These are phyloP conservation scores for Rhynchosporium agropyri DNA, from an alignment of 2,329 filamentous ascomycete genomes.

Conservation along the genomic window DNA sequence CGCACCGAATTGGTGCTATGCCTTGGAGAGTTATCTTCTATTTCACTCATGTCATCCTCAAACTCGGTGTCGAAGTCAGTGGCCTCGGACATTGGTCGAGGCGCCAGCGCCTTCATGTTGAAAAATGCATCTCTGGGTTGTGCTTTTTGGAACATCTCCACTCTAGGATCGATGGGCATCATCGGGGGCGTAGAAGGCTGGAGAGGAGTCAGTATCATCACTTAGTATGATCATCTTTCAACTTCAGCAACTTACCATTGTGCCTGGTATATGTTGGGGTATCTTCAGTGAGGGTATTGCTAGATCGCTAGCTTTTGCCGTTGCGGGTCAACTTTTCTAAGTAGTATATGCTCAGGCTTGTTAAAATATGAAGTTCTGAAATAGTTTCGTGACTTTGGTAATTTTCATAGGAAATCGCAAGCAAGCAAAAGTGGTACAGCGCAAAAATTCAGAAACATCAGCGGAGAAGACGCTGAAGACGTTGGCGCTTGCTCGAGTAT, in stretches of 20 bases:
- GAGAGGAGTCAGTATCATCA: conserved; percentile 29
- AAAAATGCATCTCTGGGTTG: conserved; percentile 62
- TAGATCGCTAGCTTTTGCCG: conserved; percentile 38
- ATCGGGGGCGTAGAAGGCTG: conserved; percentile 37
- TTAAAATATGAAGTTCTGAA: neutral
- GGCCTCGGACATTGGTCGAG: conserved; percentile 68
- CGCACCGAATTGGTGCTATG: conserved; percentile 73
- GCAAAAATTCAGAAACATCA: conserved; percentile 38
- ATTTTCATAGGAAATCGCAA: conserved; percentile 33
- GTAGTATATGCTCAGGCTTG: conserved; percentile 29
- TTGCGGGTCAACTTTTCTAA: conserved; percentile 37
- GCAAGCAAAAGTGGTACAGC: conserved; percentile 30
- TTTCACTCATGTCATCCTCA: conserved; percentile 59
- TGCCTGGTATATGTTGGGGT: conserved; percentile 32
- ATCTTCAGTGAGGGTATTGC: conserved; percentile 34
- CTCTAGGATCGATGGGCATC: conserved; percentile 38
- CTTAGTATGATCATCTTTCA: neutral
- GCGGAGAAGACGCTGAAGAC: conserved; percentile 31
- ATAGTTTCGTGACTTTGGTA: neutral
- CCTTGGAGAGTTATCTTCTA: conserved; percentile 66
- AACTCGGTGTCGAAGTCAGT: conserved; percentile 79
- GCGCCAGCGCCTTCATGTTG: conserved; percentile 54
- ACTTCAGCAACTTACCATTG: conserved; percentile 32
- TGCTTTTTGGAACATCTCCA: conserved; percentile 51
- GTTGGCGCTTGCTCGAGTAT: conserved; percentile 41